A percentile compares a stretch with the other conserved stretches of the same genome.
These are phyloP conservation scores for Podospora comata DNA, from an alignment of 495 filamentous ascomycete species.

Conservation along the genomic window DNA sequence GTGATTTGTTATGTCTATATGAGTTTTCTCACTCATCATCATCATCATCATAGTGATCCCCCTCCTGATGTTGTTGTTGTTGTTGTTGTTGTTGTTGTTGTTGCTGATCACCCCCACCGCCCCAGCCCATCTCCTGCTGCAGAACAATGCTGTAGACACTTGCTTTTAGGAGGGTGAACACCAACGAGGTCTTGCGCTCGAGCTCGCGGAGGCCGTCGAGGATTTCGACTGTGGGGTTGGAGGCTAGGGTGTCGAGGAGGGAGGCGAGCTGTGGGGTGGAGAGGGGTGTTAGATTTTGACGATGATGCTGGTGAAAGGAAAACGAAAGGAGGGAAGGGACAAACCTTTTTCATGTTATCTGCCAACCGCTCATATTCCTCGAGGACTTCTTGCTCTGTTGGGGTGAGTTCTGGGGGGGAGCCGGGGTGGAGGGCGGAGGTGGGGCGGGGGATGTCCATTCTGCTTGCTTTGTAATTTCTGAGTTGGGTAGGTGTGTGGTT, in stretches of 20 bases:
- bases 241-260: conserved; percentile 59
- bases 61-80: neutral
- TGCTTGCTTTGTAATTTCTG: neutral
- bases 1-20: too few relatives aligned
- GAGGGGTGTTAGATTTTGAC: too few relatives aligned
- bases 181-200: conserved; percentile 89
- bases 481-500: neutral
- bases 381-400: conserved; percentile 88
- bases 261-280: conserved; percentile 51
- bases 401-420: conserved; percentile 54
- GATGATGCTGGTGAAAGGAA: conserved; percentile 10
- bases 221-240: conserved; percentile 63
- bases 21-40: neutral
- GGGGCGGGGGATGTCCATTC: conserved; percentile 32
- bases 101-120: conserved; percentile 3
- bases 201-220: conserved; percentile 81
- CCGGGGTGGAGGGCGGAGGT: conserved; percentile 32
- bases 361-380: conserved; percentile 87
- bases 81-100: neutral
- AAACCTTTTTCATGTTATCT: conserved; percentile 81
- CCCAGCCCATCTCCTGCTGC: conserved; percentile 68
- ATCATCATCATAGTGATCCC: conserved; percentile 6
- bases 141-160: conserved; percentile 98
- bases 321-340: conserved; percentile 36
- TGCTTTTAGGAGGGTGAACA: conserved; percentile 93